Percentiles rank a stretch among this genome's conserved stretches.
Conservation (phyloP, 345 rosid genomes). For the Pugionium dolabratum region DNA sequence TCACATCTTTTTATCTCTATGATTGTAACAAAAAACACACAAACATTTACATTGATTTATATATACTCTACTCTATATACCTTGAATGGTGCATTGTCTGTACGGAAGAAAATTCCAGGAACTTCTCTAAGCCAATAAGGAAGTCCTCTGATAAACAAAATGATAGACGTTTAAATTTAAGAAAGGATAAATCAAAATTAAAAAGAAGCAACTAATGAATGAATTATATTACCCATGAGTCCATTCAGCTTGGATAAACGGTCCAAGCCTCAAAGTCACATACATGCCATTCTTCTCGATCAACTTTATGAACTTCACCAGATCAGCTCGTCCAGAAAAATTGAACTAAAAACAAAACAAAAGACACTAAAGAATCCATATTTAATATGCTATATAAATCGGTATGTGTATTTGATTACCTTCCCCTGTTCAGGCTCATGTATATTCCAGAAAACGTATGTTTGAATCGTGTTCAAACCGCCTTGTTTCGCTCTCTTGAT, state of each 20-base stretch:
- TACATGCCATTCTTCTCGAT: slow-evolving; percentile 58
- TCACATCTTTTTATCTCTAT: neutral
- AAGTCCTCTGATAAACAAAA: slow-evolving; percentile 56
- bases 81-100: slow-evolving; percentile 79
- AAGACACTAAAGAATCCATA: slow-evolving; percentile 5
- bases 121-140: slow-evolving; percentile 92
- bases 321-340: slow-evolving; percentile 65
- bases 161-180: no score
- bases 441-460: slow-evolving; percentile 72
- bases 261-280: slow-evolving; percentile 74
- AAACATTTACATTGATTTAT: no score
- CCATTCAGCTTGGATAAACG: slow-evolving; percentile 97
- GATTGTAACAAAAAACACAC: neutral
- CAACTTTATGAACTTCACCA: slow-evolving; percentile 75
- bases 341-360: slow-evolving; percentile 47
- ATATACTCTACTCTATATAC: slow-evolving; percentile 36
- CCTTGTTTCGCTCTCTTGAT: slow-evolving; percentile 51
- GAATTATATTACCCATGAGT: slow-evolving; percentile 69
- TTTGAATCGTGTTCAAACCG: slow-evolving; percentile 63
- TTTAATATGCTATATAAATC: neutral
- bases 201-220: neutral
- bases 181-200: no score
- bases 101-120: slow-evolving; percentile 64
- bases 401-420: slow-evolving; percentile 12
- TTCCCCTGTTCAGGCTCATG: slow-evolving; percentile 57